Base-by-base conservation (phyloP, 148 eudicot genomes). In the Salicornia ramosissima region DNA sequence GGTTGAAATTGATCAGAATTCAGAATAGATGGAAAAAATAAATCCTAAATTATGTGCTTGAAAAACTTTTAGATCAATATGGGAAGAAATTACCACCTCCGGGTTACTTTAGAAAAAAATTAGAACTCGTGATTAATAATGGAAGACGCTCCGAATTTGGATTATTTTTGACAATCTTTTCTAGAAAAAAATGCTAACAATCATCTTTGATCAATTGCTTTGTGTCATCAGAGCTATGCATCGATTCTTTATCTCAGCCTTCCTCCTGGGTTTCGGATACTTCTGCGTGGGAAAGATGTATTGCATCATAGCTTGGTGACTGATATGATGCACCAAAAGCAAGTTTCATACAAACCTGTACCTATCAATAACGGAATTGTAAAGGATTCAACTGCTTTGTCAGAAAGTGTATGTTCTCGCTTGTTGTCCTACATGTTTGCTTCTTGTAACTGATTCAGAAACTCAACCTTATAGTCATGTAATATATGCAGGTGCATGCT, bases 241-340 rank as follows among this genome's bases (percentile, higher is more conserved):
- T 82, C 92, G 15, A 90, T 90, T 72, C 81, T 90, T 19, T 90
- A 90, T 69, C 82, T 87, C 53, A 82, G 90, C 72, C 21, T 90
- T 60, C 90, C 96, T 69, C 73, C 83, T 61, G 78, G 78, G 16
- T 87, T 87, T 65, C 83, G 86, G 25, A 85, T 90, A 21, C 79
- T 81, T 54, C 79, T 90, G 64, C 85, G 92, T 11, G 96, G 92
- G 26, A 75, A 84, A 82, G 84, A 84, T 56, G 81, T 90, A 34
- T 82, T 79, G 58, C 92, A 90, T 70, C 96, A 90, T 70, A 80
- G 81, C 78, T 54, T 90, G 68, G 82, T 81, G 8, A 75, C 87
- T 70, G 96, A 90, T 72, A 85, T 90, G 88, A 86, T 82, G 80
- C 59, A 77, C 55, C 60, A 76, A 16, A 78, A 83, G 80, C 75